These are phyloP conservation scores for Lyophyllum decastes DNA, from an alignment of 768 basidiomycete genomes.

Conservation along the genomic window DNA sequence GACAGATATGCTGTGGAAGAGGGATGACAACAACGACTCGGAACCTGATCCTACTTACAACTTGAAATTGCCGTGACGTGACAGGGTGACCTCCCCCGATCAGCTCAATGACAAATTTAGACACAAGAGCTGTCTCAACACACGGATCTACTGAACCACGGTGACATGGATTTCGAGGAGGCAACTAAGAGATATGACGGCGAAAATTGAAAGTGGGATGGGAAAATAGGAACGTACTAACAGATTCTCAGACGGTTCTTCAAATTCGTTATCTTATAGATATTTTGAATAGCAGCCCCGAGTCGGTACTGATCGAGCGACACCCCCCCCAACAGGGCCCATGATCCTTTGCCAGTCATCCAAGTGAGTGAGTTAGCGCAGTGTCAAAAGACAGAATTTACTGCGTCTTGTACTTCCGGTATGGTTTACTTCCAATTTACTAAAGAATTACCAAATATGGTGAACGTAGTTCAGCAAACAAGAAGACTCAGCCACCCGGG, in stretches of 20 bases:
- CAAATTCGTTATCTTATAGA: no score
- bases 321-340: no score
- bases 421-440: not conserved
- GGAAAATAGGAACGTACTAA: not conserved
- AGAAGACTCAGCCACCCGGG: not conserved
- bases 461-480: conserved; percentile 34
- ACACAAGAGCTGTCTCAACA: conserved; percentile 6
- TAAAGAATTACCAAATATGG: conserved; percentile 31
- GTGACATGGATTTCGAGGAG: not conserved
- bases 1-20: conserved; percentile 11
- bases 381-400: not conserved
- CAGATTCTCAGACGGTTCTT: not conserved
- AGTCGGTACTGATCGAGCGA: no score
- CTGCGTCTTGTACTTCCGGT: not conserved
- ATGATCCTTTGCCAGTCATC: no score
- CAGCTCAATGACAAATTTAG: conserved; percentile 11
- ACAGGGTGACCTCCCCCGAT: conserved; percentile 16
- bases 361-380: not conserved
- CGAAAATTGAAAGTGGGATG: not conserved
- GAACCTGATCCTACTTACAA: conserved; percentile 19
- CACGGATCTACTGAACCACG: not conserved
- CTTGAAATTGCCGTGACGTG: conserved; percentile 18
- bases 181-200: not conserved
- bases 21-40: conserved; percentile 15
- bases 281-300: no score